Evolutionary conservation across 2,329 filamentous ascomycete species (phyloP).

Genomic region (Trichoderma simmonsii): DNA sequence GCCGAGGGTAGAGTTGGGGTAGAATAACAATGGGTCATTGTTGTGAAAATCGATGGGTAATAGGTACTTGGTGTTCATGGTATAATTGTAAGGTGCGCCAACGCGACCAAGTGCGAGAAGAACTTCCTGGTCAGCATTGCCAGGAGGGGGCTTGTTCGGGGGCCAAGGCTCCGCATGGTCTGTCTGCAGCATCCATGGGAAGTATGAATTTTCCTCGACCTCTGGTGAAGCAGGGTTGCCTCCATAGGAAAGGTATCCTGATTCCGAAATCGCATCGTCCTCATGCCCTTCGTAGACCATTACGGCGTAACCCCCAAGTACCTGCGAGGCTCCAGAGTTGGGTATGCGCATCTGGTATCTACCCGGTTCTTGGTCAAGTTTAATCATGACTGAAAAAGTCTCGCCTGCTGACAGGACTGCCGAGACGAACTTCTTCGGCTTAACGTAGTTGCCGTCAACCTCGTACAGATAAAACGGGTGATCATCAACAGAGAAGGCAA

Average conservation of each 20-base stretch:
- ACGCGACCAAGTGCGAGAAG: constrained; percentile 40
- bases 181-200: constrained; percentile 36
- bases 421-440: constrained; percentile 48
- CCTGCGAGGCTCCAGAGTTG: constrained; percentile 50
- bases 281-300: background rate
- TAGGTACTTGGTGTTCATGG: constrained; percentile 46
- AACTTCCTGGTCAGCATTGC: constrained; percentile 44
- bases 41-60: constrained; percentile 36
- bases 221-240: background rate
- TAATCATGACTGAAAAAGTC: constrained; percentile 50
- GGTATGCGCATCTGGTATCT: constrained; percentile 55
- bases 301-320: constrained; percentile 48
- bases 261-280: background rate
- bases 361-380: constrained; percentile 43
- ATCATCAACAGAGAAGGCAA: constrained; percentile 48
- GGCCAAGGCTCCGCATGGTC: constrained; percentile 35
- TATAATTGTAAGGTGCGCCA: constrained; percentile 51
- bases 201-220: constrained; percentile 31
- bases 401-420: constrained; percentile 49
- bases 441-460: constrained; percentile 53
- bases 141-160: constrained; percentile 45
- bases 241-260: constrained; percentile 39
- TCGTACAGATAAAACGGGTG: constrained; percentile 53
- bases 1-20: constrained; percentile 39
- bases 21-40: constrained; percentile 40